phyloP scores from a whole-genome alignment of 805 yeast species.

The Starmerella stigmatis region DNA sequence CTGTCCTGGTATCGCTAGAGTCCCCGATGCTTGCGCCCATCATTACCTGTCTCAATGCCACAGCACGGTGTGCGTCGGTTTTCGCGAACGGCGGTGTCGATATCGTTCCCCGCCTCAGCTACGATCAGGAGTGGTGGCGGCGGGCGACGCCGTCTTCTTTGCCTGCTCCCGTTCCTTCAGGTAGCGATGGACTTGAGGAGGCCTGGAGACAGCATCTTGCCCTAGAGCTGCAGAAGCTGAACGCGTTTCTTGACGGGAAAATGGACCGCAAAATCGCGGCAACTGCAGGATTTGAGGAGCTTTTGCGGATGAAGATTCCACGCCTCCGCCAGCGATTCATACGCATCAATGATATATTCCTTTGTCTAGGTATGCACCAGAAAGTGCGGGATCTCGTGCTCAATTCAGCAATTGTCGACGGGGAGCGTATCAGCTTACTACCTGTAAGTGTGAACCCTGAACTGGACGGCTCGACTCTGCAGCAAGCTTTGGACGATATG shows the following conservation, averaged over 20 bases:
- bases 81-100: conserved; percentile 15
- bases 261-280: conserved; percentile 9
- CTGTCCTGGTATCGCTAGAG: conserved; percentile 5
- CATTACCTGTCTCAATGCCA: conserved; percentile 10
- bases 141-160: not conserved
- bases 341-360: not conserved
- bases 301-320: conserved; percentile 4
- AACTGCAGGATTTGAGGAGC: conserved; percentile 9
- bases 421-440: not conserved
- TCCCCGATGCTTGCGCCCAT: conserved; percentile 12
- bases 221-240: conserved; percentile 12
- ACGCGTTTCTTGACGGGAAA: conserved; percentile 12
- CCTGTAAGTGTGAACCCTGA: not conserved
- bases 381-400: not conserved
- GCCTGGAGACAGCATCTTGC: conserved; percentile 9
- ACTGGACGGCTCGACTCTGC: conserved; percentile 2
- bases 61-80: not conserved
- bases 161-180: not conserved
- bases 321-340: not conserved
- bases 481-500: conserved; percentile 9
- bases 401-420: conserved; percentile 1
- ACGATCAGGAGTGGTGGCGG: conserved; percentile 16
- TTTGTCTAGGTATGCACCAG: not conserved
- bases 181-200: no score
- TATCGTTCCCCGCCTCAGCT: conserved; percentile 3